Conservation (phyloP, 805 yeast genomes). For the Ogataea wickerhamii region DNA sequence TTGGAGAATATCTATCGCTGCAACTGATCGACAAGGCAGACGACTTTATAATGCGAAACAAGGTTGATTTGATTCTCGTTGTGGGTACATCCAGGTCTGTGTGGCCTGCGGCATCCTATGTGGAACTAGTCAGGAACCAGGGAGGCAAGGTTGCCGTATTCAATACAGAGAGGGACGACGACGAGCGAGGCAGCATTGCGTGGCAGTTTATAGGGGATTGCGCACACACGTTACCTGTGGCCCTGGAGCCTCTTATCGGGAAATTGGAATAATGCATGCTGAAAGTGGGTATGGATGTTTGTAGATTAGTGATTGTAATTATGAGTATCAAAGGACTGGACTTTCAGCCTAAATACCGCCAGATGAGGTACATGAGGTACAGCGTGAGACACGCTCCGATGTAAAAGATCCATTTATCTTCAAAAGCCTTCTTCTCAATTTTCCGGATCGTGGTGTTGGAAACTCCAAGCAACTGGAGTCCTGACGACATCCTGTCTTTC, state of each 20-base stretch:
- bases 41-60: conserved; percentile 53
- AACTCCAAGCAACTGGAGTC: conserved; percentile 79
- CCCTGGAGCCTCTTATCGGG: conserved; percentile 49
- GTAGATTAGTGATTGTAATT: no score
- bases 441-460: conserved; percentile 77
- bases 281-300: neutral
- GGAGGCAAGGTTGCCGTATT: conserved; percentile 86
- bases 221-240: conserved; percentile 62
- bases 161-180: conserved; percentile 61
- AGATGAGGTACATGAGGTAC: conserved; percentile 61
- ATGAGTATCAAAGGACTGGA: no score
- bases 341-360: conserved; percentile 55
- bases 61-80: conserved; percentile 71
- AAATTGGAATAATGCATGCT: neutral
- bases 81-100: conserved; percentile 83
- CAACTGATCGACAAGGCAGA: conserved; percentile 63
- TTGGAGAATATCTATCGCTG: conserved; percentile 82
- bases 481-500: conserved; percentile 59
- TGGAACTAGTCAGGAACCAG: conserved; percentile 64
- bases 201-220: conserved; percentile 86
- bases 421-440: conserved; percentile 76
- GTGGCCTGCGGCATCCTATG: conserved; percentile 92
- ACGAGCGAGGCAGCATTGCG: conserved; percentile 34
- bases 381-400: conserved; percentile 63
- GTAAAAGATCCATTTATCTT: conserved; percentile 86